Conservation (phyloP, 805 yeast species). For the Blastobotrys peoriensis region DNA sequence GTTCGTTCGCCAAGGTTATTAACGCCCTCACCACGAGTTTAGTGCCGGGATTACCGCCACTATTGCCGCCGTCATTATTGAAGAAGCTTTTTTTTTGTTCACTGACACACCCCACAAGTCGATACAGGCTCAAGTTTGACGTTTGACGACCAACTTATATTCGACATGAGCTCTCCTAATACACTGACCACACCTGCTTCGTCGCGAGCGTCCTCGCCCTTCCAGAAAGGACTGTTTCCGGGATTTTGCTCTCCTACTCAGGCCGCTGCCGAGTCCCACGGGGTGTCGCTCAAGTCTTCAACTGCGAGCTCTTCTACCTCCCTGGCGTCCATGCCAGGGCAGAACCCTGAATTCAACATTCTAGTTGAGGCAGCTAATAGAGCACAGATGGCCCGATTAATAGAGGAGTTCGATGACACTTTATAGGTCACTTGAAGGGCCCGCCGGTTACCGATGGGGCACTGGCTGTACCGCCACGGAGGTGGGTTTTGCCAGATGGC, state of each 20-base stretch:
- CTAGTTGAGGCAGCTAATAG: conserved; percentile 30
- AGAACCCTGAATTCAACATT: conserved; percentile 18
- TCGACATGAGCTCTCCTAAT: not conserved
- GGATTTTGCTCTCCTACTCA: conserved; percentile 12
- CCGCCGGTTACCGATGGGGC: no score
- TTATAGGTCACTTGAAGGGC: no score
- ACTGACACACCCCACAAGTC: no score
- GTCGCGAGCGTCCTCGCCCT: not conserved
- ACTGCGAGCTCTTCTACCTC: not conserved
- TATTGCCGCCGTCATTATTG: no score
- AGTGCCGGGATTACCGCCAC: no score
- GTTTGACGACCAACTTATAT: no score
- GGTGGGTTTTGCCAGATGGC: no score
- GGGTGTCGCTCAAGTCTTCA: not conserved
- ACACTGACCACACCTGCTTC: not conserved
- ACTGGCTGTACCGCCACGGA: no score
- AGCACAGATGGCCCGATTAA: conserved; percentile 28
- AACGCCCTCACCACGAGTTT: no score
- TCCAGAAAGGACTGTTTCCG: conserved; percentile 5
- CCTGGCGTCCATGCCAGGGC: not conserved
- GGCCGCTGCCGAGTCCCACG: not conserved
- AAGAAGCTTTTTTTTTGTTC: no score
- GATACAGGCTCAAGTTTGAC: no score
- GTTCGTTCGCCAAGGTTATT: no score
- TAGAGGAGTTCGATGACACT: conserved; percentile 21